Percentiles rank a stretch among this genome's conserved stretches.
These are phyloP conservation scores for Lactuca saligna DNA, from an alignment of 129 eudicot species.

Conservation along the genomic window DNA sequence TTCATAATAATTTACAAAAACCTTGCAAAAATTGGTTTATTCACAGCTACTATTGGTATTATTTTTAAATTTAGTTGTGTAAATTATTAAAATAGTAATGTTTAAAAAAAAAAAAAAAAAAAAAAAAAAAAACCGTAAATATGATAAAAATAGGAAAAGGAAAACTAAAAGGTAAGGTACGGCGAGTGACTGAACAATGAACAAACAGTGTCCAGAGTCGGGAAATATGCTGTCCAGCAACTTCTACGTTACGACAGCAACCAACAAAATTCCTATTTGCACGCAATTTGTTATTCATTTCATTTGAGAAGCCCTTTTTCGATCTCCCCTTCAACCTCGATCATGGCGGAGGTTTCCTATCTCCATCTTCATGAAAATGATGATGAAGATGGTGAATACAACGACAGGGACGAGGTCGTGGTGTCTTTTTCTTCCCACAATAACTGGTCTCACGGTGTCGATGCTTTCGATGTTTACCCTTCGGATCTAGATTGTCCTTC, in stretches of 20 bases:
- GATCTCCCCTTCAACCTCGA: constrained; percentile 11
- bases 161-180: not conserved
- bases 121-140: too few relatives aligned
- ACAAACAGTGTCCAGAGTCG: not conserved
- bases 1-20: too few relatives aligned
- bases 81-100: too few relatives aligned
- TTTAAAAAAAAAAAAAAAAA: too few relatives aligned
- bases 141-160: too few relatives aligned
- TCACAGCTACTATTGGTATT: too few relatives aligned
- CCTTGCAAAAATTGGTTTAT: too few relatives aligned
- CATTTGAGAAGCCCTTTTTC: constrained; percentile 12
- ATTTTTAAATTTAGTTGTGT: too few relatives aligned
- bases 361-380: constrained; percentile 41
- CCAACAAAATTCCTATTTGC: constrained; percentile 14
- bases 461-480: constrained; percentile 25
- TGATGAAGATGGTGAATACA: constrained; percentile 6
- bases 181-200: not conserved
- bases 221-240: constrained; percentile 1
- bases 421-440: not conserved
- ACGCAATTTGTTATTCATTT: constrained; percentile 6
- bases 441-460: constrained; percentile 24
- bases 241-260: constrained; percentile 5
- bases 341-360: constrained; percentile 55
- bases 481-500: constrained; percentile 34
- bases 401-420: constrained; percentile 7